These are phyloP conservation scores for Oryza longistaminata DNA, from an alignment of 176 grass and related monocot genomes.

Conservation along the genomic window DNA sequence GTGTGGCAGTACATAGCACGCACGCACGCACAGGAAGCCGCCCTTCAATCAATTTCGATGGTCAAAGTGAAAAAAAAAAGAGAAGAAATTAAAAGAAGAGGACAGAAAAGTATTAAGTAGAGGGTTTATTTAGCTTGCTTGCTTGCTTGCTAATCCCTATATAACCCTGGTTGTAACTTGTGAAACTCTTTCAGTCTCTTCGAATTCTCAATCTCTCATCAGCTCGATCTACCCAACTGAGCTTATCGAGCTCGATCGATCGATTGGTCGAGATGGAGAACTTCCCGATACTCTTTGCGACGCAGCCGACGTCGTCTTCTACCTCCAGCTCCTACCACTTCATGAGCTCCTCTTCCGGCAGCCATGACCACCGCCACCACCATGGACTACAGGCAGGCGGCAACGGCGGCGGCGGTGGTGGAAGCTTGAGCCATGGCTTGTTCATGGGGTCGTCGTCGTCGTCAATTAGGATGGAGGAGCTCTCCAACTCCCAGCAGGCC, in stretches of 20 bases:
- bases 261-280: slow-evolving; percentile 43
- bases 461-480: slow-evolving; percentile 31
- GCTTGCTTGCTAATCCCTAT: slow-evolving; percentile 10
- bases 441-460: slow-evolving; percentile 24
- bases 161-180: slow-evolving; percentile 51
- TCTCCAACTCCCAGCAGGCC: slow-evolving; percentile 27
- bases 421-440: background rate
- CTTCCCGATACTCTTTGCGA: slow-evolving; percentile 52
- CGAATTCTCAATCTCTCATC: background rate
- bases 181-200: slow-evolving; percentile 46
- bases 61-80: slow-evolving; percentile 42
- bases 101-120: background rate
- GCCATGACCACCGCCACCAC: slow-evolving; percentile 29
- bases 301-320: slow-evolving; percentile 44
- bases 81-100: background rate
- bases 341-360: slow-evolving; percentile 1
- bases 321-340: slow-evolving; percentile 44
- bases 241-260: background rate
- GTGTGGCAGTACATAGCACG: slow-evolving; percentile 14
- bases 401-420: background rate
- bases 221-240: background rate
- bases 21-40: slow-evolving; percentile 7
- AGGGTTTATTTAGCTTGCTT: background rate
- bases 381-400: slow-evolving; percentile 12
- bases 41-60: background rate